Base-by-base conservation (phyloP, 805 yeast species). In the Ogataea degrootiae region DNA sequence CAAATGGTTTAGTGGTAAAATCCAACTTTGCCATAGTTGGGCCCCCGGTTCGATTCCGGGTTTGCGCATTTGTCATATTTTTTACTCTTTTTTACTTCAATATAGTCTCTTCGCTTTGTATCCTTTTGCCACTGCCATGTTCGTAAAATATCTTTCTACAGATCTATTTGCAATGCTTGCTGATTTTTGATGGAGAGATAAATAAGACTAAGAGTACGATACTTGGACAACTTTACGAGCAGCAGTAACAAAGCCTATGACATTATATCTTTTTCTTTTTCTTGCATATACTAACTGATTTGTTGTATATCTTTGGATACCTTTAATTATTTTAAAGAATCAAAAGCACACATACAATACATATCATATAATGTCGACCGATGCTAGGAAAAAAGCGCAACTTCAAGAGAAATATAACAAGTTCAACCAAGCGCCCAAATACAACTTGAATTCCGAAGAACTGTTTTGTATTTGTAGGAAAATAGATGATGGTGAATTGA, bases 401-500 rank as follows among this genome's bases (percentile, higher is more conserved):
- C 57, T 67, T 17, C 63, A 60, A 39, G 62, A 56, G 33, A 47
- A 58, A 44, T 68, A 59, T 48, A 56, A 58, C n/a, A 56, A 56
- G 50, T 68, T 58, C 41, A 35, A 42, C n/a, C 52, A 45, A 14
- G 63, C 72, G 1, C 57, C 67, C 3, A 74, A 74, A 50, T 77
- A 62, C 55, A 68, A 76, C 49, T 55, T 71, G 21, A 70, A 76
- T 54, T 72, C 83, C 21, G 86, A 83, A 53, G 87, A 83, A 55
- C 68, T 86, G 6, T 89, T 74, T 58, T 90, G 97, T 62, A 67
- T 83, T 0, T 90, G 97, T 62, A 74, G 94, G 36, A 76, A 75
- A 50, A 85, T 89, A 0, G 97, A 91, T 58, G 73, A 76, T 49
- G 94, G 91, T 1, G 83, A 80, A 48, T 68, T 90, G 61, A 91